Evolutionary conservation across 1,139 yeast genomes (phyloP).

Genomic region (Yamadazyma dushanensis): DNA sequence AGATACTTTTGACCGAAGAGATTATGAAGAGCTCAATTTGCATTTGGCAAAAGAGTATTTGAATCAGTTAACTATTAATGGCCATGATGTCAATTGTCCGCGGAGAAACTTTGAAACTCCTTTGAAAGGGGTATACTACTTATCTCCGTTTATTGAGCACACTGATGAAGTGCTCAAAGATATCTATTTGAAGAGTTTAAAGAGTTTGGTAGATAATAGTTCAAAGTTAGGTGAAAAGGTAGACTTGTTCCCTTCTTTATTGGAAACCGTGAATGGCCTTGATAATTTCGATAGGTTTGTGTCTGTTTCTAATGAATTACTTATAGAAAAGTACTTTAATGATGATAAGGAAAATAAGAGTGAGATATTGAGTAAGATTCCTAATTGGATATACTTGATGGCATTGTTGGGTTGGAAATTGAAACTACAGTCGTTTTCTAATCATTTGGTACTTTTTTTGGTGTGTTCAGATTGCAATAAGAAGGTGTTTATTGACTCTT

Average conservation of each 20-base stretch:
- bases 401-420: constrained; percentile 42
- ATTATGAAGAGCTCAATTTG: constrained; percentile 25
- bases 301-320: constrained; percentile 30
- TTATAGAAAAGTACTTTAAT: constrained; percentile 26
- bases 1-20: constrained; percentile 20
- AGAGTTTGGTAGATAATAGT: constrained; percentile 29
- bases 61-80: constrained; percentile 23
- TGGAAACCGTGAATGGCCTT: constrained; percentile 8
- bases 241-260: constrained; percentile 24
- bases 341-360: constrained; percentile 38
- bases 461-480: constrained; percentile 39
- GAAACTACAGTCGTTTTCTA: constrained; percentile 30
- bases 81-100: constrained; percentile 34
- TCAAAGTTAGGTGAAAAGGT: constrained; percentile 27
- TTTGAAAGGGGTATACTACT: constrained; percentile 33
- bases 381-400: constrained; percentile 33
- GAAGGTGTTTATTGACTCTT: constrained; percentile 29
- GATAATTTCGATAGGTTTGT: constrained; percentile 18
- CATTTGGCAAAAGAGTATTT: constrained; percentile 26
- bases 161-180: constrained; percentile 30
- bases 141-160: constrained; percentile 32
- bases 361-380: constrained; percentile 22
- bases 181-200: constrained; percentile 30
- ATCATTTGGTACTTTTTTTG: constrained; percentile 29
- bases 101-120: constrained; percentile 43